These are phyloP conservation scores for Batkoa obscura DNA, from an alignment of 371 early-diverging fungal genomes.

Conservation along the genomic window DNA sequence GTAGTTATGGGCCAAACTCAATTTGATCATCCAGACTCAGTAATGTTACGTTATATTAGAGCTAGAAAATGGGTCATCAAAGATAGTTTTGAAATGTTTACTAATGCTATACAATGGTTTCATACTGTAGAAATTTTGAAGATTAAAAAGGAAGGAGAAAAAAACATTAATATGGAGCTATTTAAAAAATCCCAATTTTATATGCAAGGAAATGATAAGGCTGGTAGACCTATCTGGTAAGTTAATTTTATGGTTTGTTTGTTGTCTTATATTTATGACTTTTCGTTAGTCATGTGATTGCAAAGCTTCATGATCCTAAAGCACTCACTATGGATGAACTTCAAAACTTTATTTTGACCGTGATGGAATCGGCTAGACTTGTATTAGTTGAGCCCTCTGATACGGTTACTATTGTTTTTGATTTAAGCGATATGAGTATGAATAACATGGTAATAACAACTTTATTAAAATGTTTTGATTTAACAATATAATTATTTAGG, in stretches of 20 bases:
- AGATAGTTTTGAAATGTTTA: conserved; percentile 39
- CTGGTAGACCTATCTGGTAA: conserved; percentile 37
- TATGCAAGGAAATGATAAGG: conserved; percentile 33
- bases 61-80: conserved; percentile 60
- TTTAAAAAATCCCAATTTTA: conserved; percentile 30
- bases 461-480: not conserved
- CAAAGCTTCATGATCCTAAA: conserved; percentile 29
- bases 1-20: conserved; percentile 7
- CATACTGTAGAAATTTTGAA: conserved; percentile 26
- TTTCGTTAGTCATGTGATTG: conserved; percentile 32
- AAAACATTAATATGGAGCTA: conserved; percentile 18
- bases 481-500: conserved; percentile 9
- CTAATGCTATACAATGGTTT: conserved; percentile 43
- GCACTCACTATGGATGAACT: conserved; percentile 32
- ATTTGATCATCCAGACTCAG: conserved; percentile 44
- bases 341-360: conserved; percentile 40
- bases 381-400: conserved; percentile 52
- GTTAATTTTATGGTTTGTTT: conserved; percentile 8
- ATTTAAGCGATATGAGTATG: conserved; percentile 58
- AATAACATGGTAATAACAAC: conserved; percentile 34
- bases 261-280: not conserved
- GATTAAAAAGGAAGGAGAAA: conserved; percentile 35
- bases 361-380: conserved; percentile 63
- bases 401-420: conserved; percentile 54
- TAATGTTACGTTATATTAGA: conserved; percentile 45